phyloP scores from a whole-genome alignment of 768 basidiomycete genomes.

The Lactarius hatsudake region DNA sequence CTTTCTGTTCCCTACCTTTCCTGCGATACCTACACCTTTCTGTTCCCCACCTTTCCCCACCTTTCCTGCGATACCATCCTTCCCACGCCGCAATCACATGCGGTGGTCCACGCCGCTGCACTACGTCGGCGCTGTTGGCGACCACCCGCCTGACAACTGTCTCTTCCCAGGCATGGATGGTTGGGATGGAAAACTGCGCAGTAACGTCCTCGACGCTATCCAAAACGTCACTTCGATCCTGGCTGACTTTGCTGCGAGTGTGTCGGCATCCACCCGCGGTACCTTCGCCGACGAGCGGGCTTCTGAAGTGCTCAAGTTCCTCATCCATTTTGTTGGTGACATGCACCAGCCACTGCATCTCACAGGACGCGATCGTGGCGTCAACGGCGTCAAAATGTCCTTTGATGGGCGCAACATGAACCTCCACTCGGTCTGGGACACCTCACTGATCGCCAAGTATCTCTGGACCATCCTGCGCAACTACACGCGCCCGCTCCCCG shows the following conservation, averaged over 20 bases:
- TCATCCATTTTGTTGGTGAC: conserved; percentile 92
- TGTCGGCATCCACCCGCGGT: conserved; percentile 29
- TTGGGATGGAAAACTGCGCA: conserved; percentile 56
- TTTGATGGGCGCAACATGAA: conserved; percentile 75
- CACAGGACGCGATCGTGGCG: conserved; percentile 82
- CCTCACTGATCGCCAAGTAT: conserved; percentile 74
- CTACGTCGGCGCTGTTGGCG: conserved; percentile 70
- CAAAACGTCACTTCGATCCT: conserved; percentile 71
- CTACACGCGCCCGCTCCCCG: conserved; percentile 73
- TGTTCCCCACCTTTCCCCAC: no score
- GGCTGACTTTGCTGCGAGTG: conserved; percentile 43
- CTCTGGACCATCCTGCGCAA: conserved; percentile 70
- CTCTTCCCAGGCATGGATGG: conserved; percentile 71
- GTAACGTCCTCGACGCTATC: conserved; percentile 76
- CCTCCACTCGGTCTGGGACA: conserved; percentile 88
- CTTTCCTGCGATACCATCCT: no score
- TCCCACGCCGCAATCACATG: conserved; percentile 36
- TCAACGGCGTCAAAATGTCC: conserved; percentile 72
- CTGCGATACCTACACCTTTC: no score
- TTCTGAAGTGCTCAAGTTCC: conserved; percentile 85
- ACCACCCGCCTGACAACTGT: conserved; percentile 76
- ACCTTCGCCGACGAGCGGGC: conserved; percentile 37
- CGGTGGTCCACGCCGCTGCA: conserved; percentile 74
- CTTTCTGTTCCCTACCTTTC: no score
- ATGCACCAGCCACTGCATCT: conserved; percentile 94